Conservation (phyloP, 2,329 filamentous ascomycete species). For the Fusarium siculi region DNA sequence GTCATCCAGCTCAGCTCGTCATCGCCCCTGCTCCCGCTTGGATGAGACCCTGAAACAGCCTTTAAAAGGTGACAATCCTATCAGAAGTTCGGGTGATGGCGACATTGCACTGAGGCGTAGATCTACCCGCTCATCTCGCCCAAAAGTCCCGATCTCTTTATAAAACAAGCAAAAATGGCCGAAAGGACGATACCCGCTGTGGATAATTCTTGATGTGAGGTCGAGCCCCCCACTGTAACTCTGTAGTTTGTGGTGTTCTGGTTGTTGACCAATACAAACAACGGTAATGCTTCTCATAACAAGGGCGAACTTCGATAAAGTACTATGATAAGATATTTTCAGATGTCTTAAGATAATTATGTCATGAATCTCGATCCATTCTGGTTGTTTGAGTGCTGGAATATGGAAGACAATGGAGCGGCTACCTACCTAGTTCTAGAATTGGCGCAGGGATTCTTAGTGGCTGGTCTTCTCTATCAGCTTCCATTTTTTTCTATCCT, state of each 20-base stretch:
- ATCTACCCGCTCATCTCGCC: constrained; percentile 16
- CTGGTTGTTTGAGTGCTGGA: background rate
- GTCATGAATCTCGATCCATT: background rate
- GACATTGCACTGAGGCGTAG: constrained; percentile 26
- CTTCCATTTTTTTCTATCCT: constrained; percentile 30
- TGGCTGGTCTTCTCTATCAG: constrained; percentile 4
- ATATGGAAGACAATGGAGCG: background rate
- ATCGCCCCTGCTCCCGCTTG: constrained; percentile 28
- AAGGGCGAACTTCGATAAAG: background rate
- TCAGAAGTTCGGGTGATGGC: constrained; percentile 14
- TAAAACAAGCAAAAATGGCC: constrained; percentile 7
- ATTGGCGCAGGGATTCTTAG: constrained; percentile 26
- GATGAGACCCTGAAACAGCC: constrained; percentile 13
- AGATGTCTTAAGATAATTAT: background rate
- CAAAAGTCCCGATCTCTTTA: constrained; percentile 8
- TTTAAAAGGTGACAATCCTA: constrained; percentile 15
- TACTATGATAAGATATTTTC: no score
- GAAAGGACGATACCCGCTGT: background rate
- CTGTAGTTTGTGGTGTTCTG: background rate
- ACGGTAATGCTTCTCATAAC: background rate
- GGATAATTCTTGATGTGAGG: background rate
- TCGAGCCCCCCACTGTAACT: background rate
- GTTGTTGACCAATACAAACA: background rate
- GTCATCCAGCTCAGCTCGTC: constrained; percentile 21
- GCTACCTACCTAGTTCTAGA: constrained; percentile 7